Conservation (phyloP, 148 eudicot species). For the Rhododendron vialii region DNA sequence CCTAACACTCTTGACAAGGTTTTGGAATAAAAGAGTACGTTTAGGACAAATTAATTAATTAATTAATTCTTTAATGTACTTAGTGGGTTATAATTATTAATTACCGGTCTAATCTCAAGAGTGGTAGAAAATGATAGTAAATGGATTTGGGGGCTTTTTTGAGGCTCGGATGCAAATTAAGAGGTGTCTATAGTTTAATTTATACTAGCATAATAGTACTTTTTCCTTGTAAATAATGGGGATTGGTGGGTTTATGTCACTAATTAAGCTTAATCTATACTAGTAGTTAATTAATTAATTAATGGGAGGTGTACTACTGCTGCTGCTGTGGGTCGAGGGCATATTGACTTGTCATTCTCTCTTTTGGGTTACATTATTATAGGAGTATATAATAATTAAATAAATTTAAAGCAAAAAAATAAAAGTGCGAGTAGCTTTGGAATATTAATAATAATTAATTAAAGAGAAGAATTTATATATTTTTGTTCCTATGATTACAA, state of each 20-base stretch:
- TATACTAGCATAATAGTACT: neutral
- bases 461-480: neutral
- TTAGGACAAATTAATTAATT: neutral
- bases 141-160: neutral
- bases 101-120: neutral
- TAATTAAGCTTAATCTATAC: neutral
- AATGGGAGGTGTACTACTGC: neutral
- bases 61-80: neutral
- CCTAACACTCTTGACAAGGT: neutral
- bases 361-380: neutral
- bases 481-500: neutral
- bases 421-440: neutral
- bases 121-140: neutral
- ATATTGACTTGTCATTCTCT: slow-evolving; percentile 7
- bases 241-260: neutral
- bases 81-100: neutral
- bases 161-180: neutral
- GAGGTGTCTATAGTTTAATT: neutral
- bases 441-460: neutral
- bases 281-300: neutral
- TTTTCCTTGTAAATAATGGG: neutral
- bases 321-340: slow-evolving; percentile 3
- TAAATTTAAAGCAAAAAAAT: neutral
- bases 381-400: no score
- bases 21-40: neutral